Percentiles rank a stretch among this genome's conserved stretches.
phyloP scores from a whole-genome alignment of 2,329 filamentous ascomycete species.

The Fusarium luffae region DNA sequence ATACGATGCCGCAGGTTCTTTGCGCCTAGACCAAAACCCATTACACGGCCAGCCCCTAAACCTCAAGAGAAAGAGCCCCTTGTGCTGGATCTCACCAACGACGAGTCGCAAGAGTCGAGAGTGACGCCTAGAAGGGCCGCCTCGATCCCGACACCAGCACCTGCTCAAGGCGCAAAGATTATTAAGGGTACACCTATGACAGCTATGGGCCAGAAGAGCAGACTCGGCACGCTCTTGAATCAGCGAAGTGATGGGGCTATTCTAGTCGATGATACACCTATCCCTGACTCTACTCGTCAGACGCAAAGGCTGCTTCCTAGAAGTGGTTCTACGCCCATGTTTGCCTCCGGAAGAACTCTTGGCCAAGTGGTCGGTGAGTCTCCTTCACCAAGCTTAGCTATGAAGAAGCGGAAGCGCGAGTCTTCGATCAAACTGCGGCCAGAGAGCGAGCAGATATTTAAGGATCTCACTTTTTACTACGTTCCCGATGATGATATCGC shows the following conservation, averaged over 20 bases:
- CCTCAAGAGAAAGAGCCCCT: slow-evolving; percentile 10
- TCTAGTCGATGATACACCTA: slow-evolving; percentile 45
- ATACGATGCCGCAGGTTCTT: slow-evolving; percentile 47
- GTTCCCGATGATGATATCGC: slow-evolving; percentile 83
- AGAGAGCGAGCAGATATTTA: slow-evolving; percentile 68
- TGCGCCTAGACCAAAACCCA: slow-evolving; percentile 7
- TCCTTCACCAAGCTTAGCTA: slow-evolving; percentile 40
- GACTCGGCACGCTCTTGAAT: slow-evolving; percentile 32
- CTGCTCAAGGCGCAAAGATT: slow-evolving; percentile 17
- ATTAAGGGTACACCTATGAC: slow-evolving; percentile 50
- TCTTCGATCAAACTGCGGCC: slow-evolving; percentile 58
- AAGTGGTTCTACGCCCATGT: slow-evolving; percentile 49
- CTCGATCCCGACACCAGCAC: slow-evolving; percentile 31
- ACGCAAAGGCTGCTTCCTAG: slow-evolving; percentile 33
- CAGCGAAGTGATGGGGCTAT: slow-evolving; percentile 33
- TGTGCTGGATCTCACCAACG: slow-evolving; percentile 30
- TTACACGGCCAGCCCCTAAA: background rate
- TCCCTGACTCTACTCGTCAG: slow-evolving; percentile 44
- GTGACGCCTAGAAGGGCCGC: slow-evolving; percentile 35
- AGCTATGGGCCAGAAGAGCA: slow-evolving; percentile 34
- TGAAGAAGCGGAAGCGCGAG: slow-evolving; percentile 61
- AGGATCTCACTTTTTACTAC: slow-evolving; percentile 75
- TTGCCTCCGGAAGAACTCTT: slow-evolving; percentile 29
- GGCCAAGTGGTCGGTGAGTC: slow-evolving; percentile 31
- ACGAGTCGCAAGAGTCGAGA: slow-evolving; percentile 25